These are phyloP conservation scores for Penstemon eatonii DNA, from an alignment of 257 asterid genomes.

Conservation along the genomic window DNA sequence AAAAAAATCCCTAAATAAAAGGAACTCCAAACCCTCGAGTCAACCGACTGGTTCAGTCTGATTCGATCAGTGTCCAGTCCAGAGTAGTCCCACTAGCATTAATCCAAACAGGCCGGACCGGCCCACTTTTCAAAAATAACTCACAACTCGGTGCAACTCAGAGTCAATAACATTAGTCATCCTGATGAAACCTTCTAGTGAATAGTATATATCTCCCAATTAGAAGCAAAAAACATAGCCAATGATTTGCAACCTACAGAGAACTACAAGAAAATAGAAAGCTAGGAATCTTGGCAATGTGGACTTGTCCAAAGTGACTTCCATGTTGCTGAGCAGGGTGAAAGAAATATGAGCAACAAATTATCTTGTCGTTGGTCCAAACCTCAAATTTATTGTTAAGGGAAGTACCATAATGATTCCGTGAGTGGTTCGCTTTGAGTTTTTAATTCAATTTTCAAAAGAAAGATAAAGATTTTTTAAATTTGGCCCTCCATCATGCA, in stretches of 20 bases:
- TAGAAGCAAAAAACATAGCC: not conserved
- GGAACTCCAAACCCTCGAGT: too few species aligned
- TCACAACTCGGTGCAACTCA: not conserved
- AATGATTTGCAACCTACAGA: slow-evolving; percentile 3
- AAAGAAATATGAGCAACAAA: slow-evolving; percentile 16
- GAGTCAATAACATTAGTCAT: not conserved
- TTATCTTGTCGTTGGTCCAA: slow-evolving; percentile 2
- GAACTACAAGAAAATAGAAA: not conserved
- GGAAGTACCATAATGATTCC: not conserved
- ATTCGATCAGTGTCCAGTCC: too few species aligned
- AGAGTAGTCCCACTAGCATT: too few species aligned
- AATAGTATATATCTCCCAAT: too few species aligned
- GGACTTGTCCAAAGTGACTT: not conserved
- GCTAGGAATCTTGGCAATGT: not conserved
- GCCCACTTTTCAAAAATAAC: not conserved
- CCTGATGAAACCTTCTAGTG: not conserved
- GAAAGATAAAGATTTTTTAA: not conserved
- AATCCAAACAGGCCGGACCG: too few species aligned
- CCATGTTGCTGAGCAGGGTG: slow-evolving; percentile 9
- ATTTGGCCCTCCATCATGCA: slow-evolving; percentile 2
- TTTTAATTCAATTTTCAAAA: not conserved
- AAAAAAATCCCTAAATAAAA: not conserved
- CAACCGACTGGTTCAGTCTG: too few species aligned
- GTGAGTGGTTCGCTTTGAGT: not conserved
- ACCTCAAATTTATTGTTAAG: not conserved